Conservation (phyloP, 2,329 filamentous ascomycete species). For the Alternaria triticimaculans region DNA sequence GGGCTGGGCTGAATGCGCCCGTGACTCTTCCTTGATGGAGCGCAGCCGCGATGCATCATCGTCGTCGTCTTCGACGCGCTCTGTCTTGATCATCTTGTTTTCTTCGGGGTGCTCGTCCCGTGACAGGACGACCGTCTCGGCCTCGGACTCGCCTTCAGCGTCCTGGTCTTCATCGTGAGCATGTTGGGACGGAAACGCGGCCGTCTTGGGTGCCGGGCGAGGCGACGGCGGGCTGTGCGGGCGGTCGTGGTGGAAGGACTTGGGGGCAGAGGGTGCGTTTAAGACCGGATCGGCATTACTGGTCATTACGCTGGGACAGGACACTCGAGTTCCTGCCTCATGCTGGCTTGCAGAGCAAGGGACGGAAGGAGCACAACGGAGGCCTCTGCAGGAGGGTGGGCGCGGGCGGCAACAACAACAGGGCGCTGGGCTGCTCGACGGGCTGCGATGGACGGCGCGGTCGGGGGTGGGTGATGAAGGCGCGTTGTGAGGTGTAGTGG, state of each 20-base stretch:
- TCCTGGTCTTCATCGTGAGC: constrained; percentile 39
- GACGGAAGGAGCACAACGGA: constrained; percentile 14
- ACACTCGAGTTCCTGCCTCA: constrained; percentile 49
- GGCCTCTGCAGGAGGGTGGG: background rate
- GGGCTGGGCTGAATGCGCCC: constrained; percentile 28
- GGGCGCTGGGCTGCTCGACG: constrained; percentile 28
- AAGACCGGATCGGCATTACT: constrained; percentile 47
- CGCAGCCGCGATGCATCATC: constrained; percentile 30
- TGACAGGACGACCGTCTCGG: constrained; percentile 57
- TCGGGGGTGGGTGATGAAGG: constrained; percentile 16
- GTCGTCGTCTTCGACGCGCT: constrained; percentile 46
- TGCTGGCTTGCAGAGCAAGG: constrained; percentile 43
- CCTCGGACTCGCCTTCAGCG: constrained; percentile 56
- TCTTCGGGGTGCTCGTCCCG: constrained; percentile 50
- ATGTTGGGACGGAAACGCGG: constrained; percentile 17
- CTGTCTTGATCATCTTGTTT: constrained; percentile 50
- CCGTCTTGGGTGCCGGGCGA: constrained; percentile 18
- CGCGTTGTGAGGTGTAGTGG: constrained; percentile 18
- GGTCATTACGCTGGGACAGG: constrained; percentile 50
- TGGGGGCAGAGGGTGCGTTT: constrained; percentile 34
- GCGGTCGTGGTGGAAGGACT: constrained; percentile 16
- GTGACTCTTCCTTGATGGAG: constrained; percentile 38
- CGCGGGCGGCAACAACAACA: constrained; percentile 23
- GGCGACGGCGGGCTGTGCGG: constrained; percentile 22
- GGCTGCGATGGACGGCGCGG: constrained; percentile 12